Evolutionary conservation across 345 rosid genomes (phyloP).

Genomic region (Aquilaria malaccensis): DNA sequence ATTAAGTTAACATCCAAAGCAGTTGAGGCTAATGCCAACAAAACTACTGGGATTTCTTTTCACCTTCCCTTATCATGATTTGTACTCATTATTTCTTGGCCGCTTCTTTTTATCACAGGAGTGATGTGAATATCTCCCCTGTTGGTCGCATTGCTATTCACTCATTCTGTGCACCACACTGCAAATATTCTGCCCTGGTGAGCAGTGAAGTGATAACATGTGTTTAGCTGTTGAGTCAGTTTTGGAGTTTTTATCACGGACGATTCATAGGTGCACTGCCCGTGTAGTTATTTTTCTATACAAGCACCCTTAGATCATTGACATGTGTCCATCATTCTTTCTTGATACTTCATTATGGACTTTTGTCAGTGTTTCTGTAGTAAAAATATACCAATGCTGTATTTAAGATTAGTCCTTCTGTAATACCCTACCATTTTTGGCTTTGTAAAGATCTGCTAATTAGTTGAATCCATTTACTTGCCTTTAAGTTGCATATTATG

Average conservation of each 20-base stretch:
- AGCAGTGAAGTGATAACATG: constrained; percentile 2
- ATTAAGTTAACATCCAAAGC: background rate
- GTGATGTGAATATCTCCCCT: constrained; percentile 36
- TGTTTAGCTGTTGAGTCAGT: too few species aligned
- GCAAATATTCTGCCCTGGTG: constrained; percentile 64
- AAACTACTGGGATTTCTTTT: background rate
- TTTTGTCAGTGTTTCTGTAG: too few species aligned
- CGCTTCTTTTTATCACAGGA: constrained; percentile 32
- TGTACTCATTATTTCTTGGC: constrained; percentile 4
- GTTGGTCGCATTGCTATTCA: constrained; percentile 79
- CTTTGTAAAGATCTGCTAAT: too few species aligned
- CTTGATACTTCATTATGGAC: background rate
- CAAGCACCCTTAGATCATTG: background rate
- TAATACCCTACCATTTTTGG: too few species aligned
- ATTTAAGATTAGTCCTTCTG: too few species aligned
- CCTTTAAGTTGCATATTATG: too few species aligned
- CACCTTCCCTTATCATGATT: background rate
- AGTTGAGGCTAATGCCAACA: background rate
- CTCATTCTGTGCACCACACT: constrained; percentile 84
- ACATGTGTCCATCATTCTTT: too few species aligned
- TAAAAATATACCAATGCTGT: too few species aligned
- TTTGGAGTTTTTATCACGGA: too few species aligned
- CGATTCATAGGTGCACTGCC: background rate
- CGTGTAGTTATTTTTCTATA: background rate
- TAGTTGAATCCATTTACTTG: too few species aligned